Evolutionary conservation across 2,329 filamentous ascomycete genomes (phyloP), one percentile per base, ranked within the genome.

Genomic region (Lasiodiplodia sp.): DNA sequence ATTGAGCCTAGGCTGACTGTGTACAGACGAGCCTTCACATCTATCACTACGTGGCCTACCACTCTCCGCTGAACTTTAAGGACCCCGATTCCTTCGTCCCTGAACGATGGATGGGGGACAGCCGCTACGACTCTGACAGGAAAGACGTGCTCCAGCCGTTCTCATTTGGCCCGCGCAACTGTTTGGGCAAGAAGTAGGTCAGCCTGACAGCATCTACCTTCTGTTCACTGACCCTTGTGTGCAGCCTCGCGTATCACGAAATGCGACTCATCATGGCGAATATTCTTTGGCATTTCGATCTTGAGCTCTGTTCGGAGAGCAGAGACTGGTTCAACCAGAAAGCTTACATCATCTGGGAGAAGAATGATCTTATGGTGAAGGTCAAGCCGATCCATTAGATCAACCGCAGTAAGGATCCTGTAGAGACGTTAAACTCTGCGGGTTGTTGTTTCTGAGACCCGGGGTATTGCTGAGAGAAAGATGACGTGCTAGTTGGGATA

Each of bases 81-180:
- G 71, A 78, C 18, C 74, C 81, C 0, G 57, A 75, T 3, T 68
- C 71, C 8, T 85, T 81, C 66, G 69, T 75, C 5, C 82, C 82
- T 3, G 79, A 83, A 63, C 74, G 82, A 23, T 84, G 82, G 81
- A 65, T 81, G 4, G 0, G 70, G 72, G 34, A 70, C 70, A 47
- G 51, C 68, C 18, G 66, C 4, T 80, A 73, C n/a, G 72, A 70
- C 0, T 70, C 72, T 16, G 77, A 79, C 47, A 72, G 78, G 37
- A 77, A 75, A 51, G 73, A 72, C 5, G 80, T 74, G 21, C 69
- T 83, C 14, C 79, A 84, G 31, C 75, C 82, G 0, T 86, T 86
- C 71, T 80, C 78, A 0, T 74, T 80, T 47, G 84, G 83, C 0
- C 76, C 81, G 0, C 75, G 83, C 21, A 75, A 79, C 52, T 80